Conservation (phyloP, 2,329 filamentous ascomycete genomes). For the Penicillium sp. region DNA sequence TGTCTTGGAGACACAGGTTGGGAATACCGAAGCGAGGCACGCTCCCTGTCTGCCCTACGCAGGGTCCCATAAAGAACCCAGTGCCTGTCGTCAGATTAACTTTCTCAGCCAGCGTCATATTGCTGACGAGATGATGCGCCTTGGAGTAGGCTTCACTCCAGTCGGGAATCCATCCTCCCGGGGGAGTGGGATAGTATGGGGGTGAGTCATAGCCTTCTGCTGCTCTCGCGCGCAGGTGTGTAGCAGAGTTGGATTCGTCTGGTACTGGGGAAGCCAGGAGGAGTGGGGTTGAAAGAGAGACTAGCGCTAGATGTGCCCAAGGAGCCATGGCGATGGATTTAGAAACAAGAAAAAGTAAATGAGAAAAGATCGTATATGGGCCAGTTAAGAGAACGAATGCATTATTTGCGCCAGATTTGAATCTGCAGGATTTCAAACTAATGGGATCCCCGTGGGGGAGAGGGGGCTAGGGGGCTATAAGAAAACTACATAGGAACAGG, state of each 20-base stretch:
- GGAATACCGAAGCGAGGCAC: conserved; percentile 69
- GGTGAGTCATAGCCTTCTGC: conserved; percentile 34
- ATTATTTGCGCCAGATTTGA: neutral
- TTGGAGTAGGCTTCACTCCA: conserved; percentile 71
- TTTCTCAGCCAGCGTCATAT: conserved; percentile 79
- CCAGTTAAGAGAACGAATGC: conserved; percentile 3
- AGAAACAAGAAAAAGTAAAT: neutral
- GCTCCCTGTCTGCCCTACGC: conserved; percentile 74
- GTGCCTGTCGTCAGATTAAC: conserved; percentile 72
- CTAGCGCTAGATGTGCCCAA: conserved; percentile 18
- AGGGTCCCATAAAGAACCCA: conserved; percentile 70
- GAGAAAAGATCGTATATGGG: neutral
- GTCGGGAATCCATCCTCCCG: conserved; percentile 66
- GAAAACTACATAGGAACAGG: neutral
- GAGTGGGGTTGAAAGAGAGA: conserved; percentile 15
- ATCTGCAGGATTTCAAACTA: neutral
- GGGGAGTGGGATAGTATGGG: conserved; percentile 71
- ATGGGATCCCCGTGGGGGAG: neutral
- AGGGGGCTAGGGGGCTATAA: neutral
- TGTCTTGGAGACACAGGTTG: conserved; percentile 69
- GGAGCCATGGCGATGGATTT: conserved; percentile 16
- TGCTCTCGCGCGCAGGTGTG: conserved; percentile 17
- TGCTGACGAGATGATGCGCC: conserved; percentile 64
- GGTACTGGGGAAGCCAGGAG: conserved; percentile 11
- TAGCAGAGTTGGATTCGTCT: conserved; percentile 1